Evolutionary conservation across 805 yeast species (phyloP).

Genomic region (Metschnikowia drakensbergensis): DNA sequence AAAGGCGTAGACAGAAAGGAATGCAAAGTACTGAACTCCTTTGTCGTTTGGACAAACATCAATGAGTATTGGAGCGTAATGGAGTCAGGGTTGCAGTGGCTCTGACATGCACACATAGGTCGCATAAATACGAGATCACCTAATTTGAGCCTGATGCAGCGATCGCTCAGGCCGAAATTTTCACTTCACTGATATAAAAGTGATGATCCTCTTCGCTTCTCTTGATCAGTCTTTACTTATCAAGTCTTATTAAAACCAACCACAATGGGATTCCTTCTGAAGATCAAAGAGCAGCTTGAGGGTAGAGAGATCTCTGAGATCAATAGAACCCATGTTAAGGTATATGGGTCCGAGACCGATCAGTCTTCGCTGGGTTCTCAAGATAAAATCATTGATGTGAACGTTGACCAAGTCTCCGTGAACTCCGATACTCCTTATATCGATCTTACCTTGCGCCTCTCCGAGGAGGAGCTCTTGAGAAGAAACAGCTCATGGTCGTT

Average conservation of each 20-base stretch:
- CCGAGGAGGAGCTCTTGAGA: constrained; percentile 19
- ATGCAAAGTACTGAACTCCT: too few species aligned
- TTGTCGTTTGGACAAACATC: too few species aligned
- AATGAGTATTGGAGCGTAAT: background rate
- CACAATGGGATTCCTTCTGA: constrained; percentile 4
- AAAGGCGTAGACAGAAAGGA: too few species aligned
- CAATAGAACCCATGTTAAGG: background rate
- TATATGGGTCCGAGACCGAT: background rate
- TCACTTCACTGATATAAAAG: background rate
- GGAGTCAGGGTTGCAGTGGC: background rate
- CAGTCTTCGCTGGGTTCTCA: background rate
- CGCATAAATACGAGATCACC: constrained; percentile 2
- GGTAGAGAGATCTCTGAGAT: constrained; percentile 10
- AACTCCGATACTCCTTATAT: constrained; percentile 6
- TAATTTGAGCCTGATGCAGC: background rate
- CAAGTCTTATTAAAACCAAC: background rate
- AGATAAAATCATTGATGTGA: background rate
- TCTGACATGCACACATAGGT: background rate
- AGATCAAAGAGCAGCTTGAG: constrained; percentile 4
- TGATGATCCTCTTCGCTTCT: background rate
- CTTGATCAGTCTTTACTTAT: too few species aligned
- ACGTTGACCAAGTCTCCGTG: constrained; percentile 1
- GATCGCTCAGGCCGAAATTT: background rate
- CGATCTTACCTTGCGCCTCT: constrained; percentile 9
- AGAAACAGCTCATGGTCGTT: constrained; percentile 21